These are phyloP conservation scores for Zygnema circumcarinatum DNA, from an alignment of 139 green algal species.

Conservation along the genomic window DNA sequence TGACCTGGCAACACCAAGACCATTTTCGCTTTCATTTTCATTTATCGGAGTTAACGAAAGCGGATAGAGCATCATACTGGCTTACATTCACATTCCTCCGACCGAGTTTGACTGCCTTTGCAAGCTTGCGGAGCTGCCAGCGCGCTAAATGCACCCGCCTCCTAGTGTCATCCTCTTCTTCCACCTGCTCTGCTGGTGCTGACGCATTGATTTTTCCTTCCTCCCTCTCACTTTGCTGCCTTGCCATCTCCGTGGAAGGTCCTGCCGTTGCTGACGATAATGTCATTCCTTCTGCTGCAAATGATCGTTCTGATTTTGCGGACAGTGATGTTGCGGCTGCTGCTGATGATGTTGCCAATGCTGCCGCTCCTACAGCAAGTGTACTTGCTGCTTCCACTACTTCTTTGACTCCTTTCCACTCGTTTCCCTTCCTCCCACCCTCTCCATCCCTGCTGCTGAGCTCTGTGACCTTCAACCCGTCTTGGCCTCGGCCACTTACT, in stretches of 20 bases:
- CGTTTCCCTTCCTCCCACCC: neutral
- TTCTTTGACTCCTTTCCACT: neutral
- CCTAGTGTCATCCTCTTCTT: neutral
- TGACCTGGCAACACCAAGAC: too few relatives aligned
- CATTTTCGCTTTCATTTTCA: too few relatives aligned
- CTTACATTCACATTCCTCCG: slow-evolving; percentile 47
- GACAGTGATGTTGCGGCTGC: too few relatives aligned
- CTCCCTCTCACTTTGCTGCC: neutral
- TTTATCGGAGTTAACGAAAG: too few relatives aligned
- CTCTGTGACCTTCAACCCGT: neutral
- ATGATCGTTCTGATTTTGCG: too few relatives aligned
- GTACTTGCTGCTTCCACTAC: neutral
- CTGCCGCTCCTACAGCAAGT: too few relatives aligned
- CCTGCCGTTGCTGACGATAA: too few relatives aligned
- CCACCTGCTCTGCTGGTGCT: neutral
- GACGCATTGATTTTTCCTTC: neutral
- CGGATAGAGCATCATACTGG: too few relatives aligned
- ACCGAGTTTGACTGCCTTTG: slow-evolving; percentile 17
- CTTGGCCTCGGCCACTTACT: neutral
- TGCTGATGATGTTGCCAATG: too few relatives aligned
- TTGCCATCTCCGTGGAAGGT: slow-evolving; percentile 3
- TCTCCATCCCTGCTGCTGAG: too few relatives aligned
- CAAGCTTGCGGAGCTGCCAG: slow-evolving; percentile 45
- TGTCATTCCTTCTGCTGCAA: too few relatives aligned
- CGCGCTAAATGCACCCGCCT: slow-evolving; percentile 34